Evolutionary conservation across 1,139 yeast genomes (phyloP).

Genomic region (Candida tropicalis): DNA sequence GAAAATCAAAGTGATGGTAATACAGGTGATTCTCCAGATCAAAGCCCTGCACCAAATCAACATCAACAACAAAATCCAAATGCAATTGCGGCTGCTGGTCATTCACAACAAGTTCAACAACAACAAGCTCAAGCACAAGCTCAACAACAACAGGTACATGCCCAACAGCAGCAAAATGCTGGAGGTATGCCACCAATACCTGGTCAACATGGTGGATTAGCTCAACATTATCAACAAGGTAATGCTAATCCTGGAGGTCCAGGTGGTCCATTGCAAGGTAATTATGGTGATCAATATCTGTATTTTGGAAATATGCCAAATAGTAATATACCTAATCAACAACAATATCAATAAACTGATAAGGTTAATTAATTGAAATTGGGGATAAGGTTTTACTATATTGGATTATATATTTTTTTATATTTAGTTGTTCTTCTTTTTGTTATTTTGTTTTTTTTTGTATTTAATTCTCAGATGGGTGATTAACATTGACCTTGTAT

Average conservation of each 20-base stretch:
- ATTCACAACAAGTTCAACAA: slow-evolving; percentile 23
- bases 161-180: slow-evolving; percentile 31
- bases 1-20: slow-evolving; percentile 63
- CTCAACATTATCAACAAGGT: slow-evolving; percentile 25
- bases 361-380: background rate
- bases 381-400: background rate
- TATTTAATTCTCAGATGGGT: slow-evolving; percentile 2
- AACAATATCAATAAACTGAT: slow-evolving; percentile 36
- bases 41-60: slow-evolving; percentile 33
- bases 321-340: slow-evolving; percentile 49
- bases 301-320: slow-evolving; percentile 60
- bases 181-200: slow-evolving; percentile 37
- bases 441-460: background rate
- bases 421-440: background rate
- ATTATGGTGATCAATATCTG: slow-evolving; percentile 49
- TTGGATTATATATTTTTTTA: no score
- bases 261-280: slow-evolving; percentile 22
- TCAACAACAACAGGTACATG: slow-evolving; percentile 41
- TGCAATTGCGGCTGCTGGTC: slow-evolving; percentile 24
- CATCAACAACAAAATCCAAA: slow-evolving; percentile 32
- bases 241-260: slow-evolving; percentile 22
- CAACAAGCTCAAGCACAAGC: slow-evolving; percentile 23
- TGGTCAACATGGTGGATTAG: slow-evolving; percentile 12
- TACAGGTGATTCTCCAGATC: slow-evolving; percentile 45
- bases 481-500: slow-evolving; percentile 2